Base-by-base conservation (phyloP, 108 stramenopile genomes). In the Asterionellopsis glacialis region DNA sequence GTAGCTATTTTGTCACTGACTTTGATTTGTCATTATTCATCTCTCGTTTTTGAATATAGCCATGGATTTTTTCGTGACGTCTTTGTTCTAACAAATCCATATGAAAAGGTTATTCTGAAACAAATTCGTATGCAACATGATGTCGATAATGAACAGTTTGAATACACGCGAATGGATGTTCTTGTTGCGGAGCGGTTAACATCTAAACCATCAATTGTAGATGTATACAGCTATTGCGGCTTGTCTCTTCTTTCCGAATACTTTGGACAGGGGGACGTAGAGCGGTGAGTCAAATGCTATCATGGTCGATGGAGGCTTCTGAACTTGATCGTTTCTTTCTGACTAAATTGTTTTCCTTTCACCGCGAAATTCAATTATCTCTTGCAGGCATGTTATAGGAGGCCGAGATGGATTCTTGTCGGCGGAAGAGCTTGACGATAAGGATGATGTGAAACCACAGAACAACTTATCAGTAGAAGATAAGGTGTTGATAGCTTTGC, bases 161-260 rank as follows among this genome's bases (percentile, higher is more conserved):
- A 57, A 22, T 57, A 39, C 22, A 42, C 41, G 4, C 38, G 56
- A 19, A 42, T 57, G 41, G 89, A 90, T 56, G 89, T 84, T 11
- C 41, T 90, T 38, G 66, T 90, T 15, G 83, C 81, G 83, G 89
- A 90, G 33, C 66, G 80, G 23, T 33, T 90, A 64, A 71, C 77
- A 7, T 57, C 57, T 38, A 79, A 83, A 2, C 83, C 85, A 22
- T 65, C 74, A 16, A 83, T 90, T 41, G 71, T 90, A 26, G 61
- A 87, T 47, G 69, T 85, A 10, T 90, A 82, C 40, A 82, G 84
- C 15, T 78, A 87, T 50, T 90, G 89, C 57, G 82, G 79, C 1
- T 56, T 54, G 24, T 57, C 82, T 15, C 69, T 85, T 0, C 14
- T 57, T 9, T 41, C 56, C 5, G 56, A 57, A 38, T 41, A 9